phyloP scores from a whole-genome alignment of 441 rosid genomes.

The Kokia cookei region DNA sequence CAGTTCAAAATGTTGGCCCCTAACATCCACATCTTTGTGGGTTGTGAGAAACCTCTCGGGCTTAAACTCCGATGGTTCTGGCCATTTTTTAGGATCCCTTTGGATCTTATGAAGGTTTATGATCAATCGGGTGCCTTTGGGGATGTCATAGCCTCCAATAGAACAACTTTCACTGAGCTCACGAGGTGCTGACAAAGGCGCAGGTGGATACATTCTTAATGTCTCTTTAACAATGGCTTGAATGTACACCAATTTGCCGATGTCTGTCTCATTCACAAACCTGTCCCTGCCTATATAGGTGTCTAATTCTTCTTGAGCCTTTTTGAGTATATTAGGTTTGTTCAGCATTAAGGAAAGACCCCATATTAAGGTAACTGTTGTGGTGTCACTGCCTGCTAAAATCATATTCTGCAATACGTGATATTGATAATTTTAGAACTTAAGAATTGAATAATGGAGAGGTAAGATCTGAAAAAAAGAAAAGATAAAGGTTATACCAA shows the following conservation, averaged over 20 bases:
- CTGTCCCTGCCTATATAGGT: constrained; percentile 4
- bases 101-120: constrained; percentile 25
- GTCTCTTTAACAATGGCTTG: constrained; percentile 19
- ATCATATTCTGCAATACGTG: neutral
- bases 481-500: constrained; percentile 14
- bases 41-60: constrained; percentile 27
- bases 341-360: constrained; percentile 4
- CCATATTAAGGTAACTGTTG: constrained; percentile 10
- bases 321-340: neutral
- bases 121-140: constrained; percentile 20
- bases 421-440: neutral
- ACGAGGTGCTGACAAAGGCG: constrained; percentile 14
- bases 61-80: constrained; percentile 17
- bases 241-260: constrained; percentile 16
- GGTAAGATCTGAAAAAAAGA: neutral
- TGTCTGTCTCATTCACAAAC: constrained; percentile 16
- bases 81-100: constrained; percentile 17
- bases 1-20: constrained; percentile 21
- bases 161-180: constrained; percentile 15
- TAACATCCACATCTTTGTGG: constrained; percentile 13
- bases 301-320: constrained; percentile 23
- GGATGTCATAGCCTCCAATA: constrained; percentile 14
- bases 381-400: constrained; percentile 11
- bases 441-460: neutral
- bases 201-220: constrained; percentile 21